Evolutionary conservation across 2,329 filamentous ascomycete genomes (phyloP).

Genomic region (Keithomyces neogunnii): DNA sequence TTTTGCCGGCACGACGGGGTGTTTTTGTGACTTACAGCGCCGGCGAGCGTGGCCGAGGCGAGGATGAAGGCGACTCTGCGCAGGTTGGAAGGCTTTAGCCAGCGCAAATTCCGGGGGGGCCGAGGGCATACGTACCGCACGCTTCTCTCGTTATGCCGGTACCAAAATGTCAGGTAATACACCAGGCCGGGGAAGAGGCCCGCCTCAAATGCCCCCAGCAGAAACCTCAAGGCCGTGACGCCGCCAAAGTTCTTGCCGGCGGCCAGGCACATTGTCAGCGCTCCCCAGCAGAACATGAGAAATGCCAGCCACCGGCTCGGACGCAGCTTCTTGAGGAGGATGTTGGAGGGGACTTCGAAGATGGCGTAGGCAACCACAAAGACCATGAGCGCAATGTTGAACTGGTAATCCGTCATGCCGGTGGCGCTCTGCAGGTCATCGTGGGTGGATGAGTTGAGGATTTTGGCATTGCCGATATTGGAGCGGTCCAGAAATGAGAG

Average conservation of each 20-base stretch:
- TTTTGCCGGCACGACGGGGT: neutral
- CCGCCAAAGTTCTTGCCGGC: conserved; percentile 52
- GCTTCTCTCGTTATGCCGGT: conserved; percentile 60
- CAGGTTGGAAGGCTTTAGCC: neutral
- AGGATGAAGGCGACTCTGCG: conserved; percentile 60
- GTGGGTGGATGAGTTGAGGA: conserved; percentile 50
- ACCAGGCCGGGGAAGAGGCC: conserved; percentile 48
- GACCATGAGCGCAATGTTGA: conserved; percentile 49
- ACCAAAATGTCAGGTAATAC: conserved; percentile 67
- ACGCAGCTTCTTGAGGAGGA: conserved; percentile 55
- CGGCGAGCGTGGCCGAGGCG: conserved; percentile 59
- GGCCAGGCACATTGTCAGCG: conserved; percentile 59
- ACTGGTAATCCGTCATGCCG: conserved; percentile 52
- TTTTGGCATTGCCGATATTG: conserved; percentile 63
- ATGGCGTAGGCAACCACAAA: conserved; percentile 51
- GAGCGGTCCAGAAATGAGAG: conserved; percentile 60
- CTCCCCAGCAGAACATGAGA: conserved; percentile 59
- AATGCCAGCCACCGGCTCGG: conserved; percentile 57
- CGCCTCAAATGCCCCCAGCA: conserved; percentile 63
- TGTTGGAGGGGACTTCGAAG: conserved; percentile 60
- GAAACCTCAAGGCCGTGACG: conserved; percentile 57
- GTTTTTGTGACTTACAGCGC: conserved; percentile 37
- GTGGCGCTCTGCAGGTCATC: conserved; percentile 57
- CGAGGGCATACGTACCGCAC: conserved; percentile 31
- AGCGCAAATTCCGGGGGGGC: neutral